A percentile compares a stretch with the other conserved stretches of the same genome.
Conservation (phyloP, 2,329 filamentous ascomycete species). For the Aspergillus flavus region DNA sequence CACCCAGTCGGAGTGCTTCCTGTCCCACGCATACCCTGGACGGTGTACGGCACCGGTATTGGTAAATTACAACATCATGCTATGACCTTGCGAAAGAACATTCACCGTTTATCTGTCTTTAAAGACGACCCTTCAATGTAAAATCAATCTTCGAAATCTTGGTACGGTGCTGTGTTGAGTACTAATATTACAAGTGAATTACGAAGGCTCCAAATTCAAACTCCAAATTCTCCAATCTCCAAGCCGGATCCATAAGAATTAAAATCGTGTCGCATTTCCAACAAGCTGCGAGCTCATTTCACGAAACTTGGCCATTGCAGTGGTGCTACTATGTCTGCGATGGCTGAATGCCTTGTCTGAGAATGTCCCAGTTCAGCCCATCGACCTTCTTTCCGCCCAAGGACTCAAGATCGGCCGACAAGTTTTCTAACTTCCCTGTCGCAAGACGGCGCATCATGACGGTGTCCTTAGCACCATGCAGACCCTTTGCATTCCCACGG, state of each 20-base stretch:
- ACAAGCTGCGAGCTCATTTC: not conserved
- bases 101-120: not conserved
- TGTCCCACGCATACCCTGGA: not conserved
- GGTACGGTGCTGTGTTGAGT: not conserved
- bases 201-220: slow-evolving; percentile 16
- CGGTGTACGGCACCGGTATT: not conserved
- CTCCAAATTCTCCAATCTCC: slow-evolving; percentile 25
- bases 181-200: slow-evolving; percentile 9
- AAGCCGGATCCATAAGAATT: slow-evolving; percentile 17
- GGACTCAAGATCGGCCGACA: slow-evolving; percentile 37
- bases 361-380: slow-evolving; percentile 56
- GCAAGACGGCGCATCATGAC: slow-evolving; percentile 73
- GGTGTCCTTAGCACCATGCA: slow-evolving; percentile 71
- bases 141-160: not conserved
- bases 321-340: slow-evolving; percentile 21
- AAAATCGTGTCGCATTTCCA: slow-evolving; percentile 10
- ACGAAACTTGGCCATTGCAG: not conserved
- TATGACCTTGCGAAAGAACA: not conserved
- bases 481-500: slow-evolving; percentile 63
- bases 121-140: not conserved
- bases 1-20: not conserved
- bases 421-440: slow-evolving; percentile 55
- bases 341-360: slow-evolving; percentile 40
- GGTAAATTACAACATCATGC: not conserved
- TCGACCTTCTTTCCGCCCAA: slow-evolving; percentile 50